Evolutionary conservation across 2,329 filamentous ascomycete species (phyloP).

Genomic region (Pseudofabraea citricarpa): DNA sequence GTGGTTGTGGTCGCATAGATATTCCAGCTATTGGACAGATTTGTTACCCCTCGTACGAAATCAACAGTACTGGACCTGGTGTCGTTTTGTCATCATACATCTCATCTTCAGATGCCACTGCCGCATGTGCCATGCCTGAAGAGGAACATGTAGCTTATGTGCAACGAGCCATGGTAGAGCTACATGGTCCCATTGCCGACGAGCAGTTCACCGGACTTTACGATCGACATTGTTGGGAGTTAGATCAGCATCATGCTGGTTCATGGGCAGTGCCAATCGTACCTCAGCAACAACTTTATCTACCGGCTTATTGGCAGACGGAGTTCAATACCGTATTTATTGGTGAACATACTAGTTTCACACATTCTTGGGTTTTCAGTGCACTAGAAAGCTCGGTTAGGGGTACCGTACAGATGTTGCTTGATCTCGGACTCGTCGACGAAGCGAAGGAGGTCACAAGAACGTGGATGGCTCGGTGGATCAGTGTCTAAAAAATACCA

Average conservation of each 20-base stretch:
- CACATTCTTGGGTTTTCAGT: slow-evolving; percentile 64
- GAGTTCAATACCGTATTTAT: slow-evolving; percentile 57
- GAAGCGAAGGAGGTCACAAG: slow-evolving; percentile 59
- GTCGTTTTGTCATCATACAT: slow-evolving; percentile 58
- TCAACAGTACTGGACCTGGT: slow-evolving; percentile 58
- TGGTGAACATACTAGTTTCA: slow-evolving; percentile 64
- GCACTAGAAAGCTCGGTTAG: slow-evolving; percentile 63
- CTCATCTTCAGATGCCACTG: slow-evolving; percentile 39
- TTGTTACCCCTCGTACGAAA: slow-evolving; percentile 62
- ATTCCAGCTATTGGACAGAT: slow-evolving; percentile 55
- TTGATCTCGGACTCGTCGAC: slow-evolving; percentile 60
- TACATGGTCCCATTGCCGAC: slow-evolving; percentile 53
- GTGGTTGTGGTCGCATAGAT: slow-evolving; percentile 44
- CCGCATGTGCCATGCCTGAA: slow-evolving; percentile 42
- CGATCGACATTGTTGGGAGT: slow-evolving; percentile 59
- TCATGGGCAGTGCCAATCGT: slow-evolving; percentile 56
- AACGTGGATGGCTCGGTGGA: slow-evolving; percentile 66
- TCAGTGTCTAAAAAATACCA: too few species aligned
- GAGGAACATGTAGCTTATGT: slow-evolving; percentile 57
- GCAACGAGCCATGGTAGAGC: slow-evolving; percentile 58
- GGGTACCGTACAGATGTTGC: slow-evolving; percentile 56
- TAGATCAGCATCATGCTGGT: slow-evolving; percentile 54
- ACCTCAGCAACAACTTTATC: slow-evolving; percentile 63
- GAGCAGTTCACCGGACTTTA: slow-evolving; percentile 61
- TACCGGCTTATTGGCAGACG: slow-evolving; percentile 66